Percentiles rank a stretch among this genome's conserved stretches.
Conservation (phyloP, 73 alveolate genomes). For the Tetrahymena elliotti region DNA sequence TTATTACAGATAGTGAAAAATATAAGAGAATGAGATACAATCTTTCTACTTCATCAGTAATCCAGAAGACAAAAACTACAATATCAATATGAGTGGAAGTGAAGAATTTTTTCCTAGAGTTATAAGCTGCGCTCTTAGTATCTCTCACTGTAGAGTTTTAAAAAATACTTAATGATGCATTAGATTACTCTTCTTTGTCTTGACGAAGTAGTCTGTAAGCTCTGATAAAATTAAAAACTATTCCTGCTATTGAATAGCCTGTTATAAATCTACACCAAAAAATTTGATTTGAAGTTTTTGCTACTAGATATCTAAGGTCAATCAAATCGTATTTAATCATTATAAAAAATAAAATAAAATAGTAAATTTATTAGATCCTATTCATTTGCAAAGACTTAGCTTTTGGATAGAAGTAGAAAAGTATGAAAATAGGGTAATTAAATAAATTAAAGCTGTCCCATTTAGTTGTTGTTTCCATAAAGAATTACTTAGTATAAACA, state of each 20-base stretch:
- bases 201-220: neutral
- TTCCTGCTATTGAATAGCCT: neutral
- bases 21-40: neutral
- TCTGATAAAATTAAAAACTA: neutral
- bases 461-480: neutral
- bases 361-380: neutral
- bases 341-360: neutral
- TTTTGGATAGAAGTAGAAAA: neutral
- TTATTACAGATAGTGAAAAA: neutral
- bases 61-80: neutral
- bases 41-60: neutral
- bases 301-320: neutral
- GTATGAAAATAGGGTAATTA: neutral
- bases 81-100: neutral
- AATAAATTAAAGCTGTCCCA: neutral
- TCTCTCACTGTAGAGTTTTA: neutral
- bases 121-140: neutral
- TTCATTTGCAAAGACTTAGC: neutral
- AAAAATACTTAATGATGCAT: neutral
- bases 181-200: neutral
- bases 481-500: neutral
- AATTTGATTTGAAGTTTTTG: neutral
- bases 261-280: neutral
- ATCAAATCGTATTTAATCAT: neutral
- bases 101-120: neutral